A percentile compares a stretch with the other conserved stretches of the same genome.
phyloP scores from a whole-genome alignment of 495 filamentous ascomycete genomes.

The Amorphotheca resinae region DNA sequence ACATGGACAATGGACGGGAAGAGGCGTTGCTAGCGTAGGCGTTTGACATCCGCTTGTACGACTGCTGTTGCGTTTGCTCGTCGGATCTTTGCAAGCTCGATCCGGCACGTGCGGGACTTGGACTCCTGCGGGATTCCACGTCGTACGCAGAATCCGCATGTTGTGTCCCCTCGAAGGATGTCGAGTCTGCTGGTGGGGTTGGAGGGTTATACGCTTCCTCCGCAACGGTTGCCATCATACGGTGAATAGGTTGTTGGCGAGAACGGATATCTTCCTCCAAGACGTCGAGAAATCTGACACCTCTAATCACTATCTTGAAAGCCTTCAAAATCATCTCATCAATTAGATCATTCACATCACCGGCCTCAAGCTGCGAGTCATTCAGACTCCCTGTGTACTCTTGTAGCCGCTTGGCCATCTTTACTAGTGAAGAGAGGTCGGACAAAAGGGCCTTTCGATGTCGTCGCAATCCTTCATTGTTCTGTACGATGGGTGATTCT shows the following conservation, averaged over 20 bases:
- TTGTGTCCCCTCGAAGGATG: conserved; percentile 25
- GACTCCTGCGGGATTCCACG: conserved; percentile 17
- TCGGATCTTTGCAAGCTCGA: conserved; percentile 12
- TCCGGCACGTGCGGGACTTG: conserved; percentile 15
- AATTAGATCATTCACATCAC: conserved; percentile 60
- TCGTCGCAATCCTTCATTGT: conserved; percentile 62
- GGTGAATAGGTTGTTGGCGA: conserved; percentile 36
- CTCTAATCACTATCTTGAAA: conserved; percentile 85
- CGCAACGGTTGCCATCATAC: conserved; percentile 46
- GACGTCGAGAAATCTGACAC: conserved; percentile 83
- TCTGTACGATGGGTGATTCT: conserved; percentile 60
- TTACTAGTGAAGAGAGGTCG: conserved; percentile 80
- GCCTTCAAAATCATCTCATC: conserved; percentile 90
- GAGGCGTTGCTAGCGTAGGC: conserved; percentile 11
- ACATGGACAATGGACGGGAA: conserved; percentile 13
- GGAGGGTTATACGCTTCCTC: conserved; percentile 52
- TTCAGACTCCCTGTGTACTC: conserved; percentile 39
- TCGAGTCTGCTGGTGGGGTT: conserved; percentile 58
- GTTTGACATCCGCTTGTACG: conserved; percentile 18
- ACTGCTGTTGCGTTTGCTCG: conserved; percentile 19
- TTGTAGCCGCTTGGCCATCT: conserved; percentile 71
- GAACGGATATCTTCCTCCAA: conserved; percentile 56
- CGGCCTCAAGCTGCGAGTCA: conserved; percentile 30
- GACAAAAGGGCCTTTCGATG: conserved; percentile 77
- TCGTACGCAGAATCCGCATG: conserved; percentile 27